Conservation (phyloP, 2,329 filamentous ascomycete species). For the Colletotrichum camelliae region DNA sequence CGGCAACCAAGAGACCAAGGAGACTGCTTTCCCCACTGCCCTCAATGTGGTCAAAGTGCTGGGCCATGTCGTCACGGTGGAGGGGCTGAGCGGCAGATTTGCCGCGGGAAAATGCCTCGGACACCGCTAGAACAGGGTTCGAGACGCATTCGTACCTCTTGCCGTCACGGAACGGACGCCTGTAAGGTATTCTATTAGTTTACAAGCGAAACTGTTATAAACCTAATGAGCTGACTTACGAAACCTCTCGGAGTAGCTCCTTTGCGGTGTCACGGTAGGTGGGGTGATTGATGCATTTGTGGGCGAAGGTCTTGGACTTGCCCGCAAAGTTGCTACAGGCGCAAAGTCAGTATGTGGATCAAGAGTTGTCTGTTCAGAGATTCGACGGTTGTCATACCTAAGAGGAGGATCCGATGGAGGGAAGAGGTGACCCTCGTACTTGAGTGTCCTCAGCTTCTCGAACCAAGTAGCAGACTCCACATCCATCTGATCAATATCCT, state of each 20-base stretch:
- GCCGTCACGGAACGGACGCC: neutral
- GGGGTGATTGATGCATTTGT: neutral
- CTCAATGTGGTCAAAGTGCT: neutral
- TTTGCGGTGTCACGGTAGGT: neutral
- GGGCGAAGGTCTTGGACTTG: neutral
- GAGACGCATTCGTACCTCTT: neutral
- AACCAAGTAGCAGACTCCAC: neutral
- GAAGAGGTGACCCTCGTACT: neutral
- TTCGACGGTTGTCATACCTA: neutral
- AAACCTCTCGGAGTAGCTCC: neutral
- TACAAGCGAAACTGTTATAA: neutral
- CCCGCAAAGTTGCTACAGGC: neutral
- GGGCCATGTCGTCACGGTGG: neutral
- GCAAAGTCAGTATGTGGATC: neutral
- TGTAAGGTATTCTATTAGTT: neutral
- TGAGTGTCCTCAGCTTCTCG: neutral
- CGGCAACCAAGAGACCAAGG: neutral
- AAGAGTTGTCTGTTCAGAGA: neutral
- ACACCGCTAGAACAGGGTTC: neutral
- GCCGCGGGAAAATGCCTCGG: neutral
- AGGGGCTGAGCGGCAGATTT: neutral
- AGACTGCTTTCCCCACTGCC: neutral
- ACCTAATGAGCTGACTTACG: neutral
- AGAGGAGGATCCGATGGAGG: neutral
- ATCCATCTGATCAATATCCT: neutral